These are phyloP conservation scores for Entomortierella lignicola DNA, from an alignment of 192 early-diverging fungal genomes.

Conservation along the genomic window DNA sequence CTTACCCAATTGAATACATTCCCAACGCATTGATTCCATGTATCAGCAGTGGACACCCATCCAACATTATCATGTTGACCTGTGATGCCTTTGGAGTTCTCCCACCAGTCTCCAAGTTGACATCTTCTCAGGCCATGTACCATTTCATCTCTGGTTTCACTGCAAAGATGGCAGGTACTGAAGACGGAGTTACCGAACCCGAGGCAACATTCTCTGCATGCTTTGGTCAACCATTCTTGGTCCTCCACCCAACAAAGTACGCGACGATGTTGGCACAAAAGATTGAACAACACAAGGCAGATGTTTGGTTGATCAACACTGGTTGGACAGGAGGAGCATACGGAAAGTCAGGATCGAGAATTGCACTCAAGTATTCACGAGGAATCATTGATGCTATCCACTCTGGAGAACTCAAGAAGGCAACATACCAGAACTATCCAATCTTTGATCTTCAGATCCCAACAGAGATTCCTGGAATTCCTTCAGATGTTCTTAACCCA, in stretches of 20 bases:
- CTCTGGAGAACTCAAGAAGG: constrained; percentile 86
- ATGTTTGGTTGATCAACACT: constrained; percentile 98
- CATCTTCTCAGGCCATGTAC: constrained; percentile 91
- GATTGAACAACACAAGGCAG: constrained; percentile 85
- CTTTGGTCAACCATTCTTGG: constrained; percentile 97
- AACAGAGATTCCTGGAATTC: constrained; percentile 79
- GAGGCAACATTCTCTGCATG: constrained; percentile 93
- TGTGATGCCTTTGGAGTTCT: constrained; percentile 98
- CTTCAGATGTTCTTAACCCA: constrained; percentile 91
- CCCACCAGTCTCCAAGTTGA: constrained; percentile 91
- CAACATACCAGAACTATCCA: constrained; percentile 85
- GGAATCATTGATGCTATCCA: constrained; percentile 99
- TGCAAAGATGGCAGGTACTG: constrained; percentile 97
- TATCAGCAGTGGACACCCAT: constrained; percentile 77
- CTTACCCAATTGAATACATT: constrained; percentile 96
- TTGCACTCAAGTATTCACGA: constrained; percentile 95
- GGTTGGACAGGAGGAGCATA: constrained; percentile 98
- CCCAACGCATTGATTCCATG: constrained; percentile 96
- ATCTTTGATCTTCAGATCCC: constrained; percentile 93
- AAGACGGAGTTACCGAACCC: constrained; percentile 93
- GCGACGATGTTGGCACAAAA: constrained; percentile 97
- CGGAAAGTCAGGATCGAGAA: constrained; percentile 85
- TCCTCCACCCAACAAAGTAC: constrained; percentile 96
- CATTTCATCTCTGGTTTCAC: constrained; percentile 99
- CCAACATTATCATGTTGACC: constrained; percentile 96